These are phyloP conservation scores for Trichophyton mentagrophytes DNA, from an alignment of 2,329 filamentous ascomycete genomes.

Conservation along the genomic window DNA sequence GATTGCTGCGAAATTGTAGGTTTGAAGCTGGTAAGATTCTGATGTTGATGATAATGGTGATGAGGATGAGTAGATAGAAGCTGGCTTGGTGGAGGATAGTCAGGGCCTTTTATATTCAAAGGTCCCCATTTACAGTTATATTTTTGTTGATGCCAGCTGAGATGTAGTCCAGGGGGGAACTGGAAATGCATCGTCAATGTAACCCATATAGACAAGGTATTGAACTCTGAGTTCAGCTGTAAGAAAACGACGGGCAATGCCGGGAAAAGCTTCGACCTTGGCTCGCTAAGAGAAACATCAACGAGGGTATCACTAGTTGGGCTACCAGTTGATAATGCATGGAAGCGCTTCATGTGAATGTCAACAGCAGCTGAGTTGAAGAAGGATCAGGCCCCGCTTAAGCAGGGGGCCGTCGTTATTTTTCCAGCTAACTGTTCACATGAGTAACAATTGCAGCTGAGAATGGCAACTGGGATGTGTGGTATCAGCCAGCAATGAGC, in stretches of 20 bases:
- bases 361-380: background rate
- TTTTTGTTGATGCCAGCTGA: background rate
- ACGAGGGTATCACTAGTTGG: background rate
- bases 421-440: background rate
- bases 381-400: background rate
- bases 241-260: background rate
- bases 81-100: background rate
- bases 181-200: constrained; percentile 4
- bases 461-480: background rate
- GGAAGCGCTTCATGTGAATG: background rate
- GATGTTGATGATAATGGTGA: background rate
- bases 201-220: constrained; percentile 2
- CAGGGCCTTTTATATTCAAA: background rate
- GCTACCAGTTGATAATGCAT: background rate
- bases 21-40: background rate
- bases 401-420: background rate
- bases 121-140: background rate
- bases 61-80: background rate
- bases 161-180: background rate
- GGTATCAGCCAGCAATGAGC: background rate
- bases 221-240: background rate
- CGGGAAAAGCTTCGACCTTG: background rate
- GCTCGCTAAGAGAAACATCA: constrained; percentile 3
- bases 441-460: background rate
- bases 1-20: background rate